These are phyloP conservation scores for Hippophae tibetana DNA, from an alignment of 306 rosid genomes.

Conservation along the genomic window DNA sequence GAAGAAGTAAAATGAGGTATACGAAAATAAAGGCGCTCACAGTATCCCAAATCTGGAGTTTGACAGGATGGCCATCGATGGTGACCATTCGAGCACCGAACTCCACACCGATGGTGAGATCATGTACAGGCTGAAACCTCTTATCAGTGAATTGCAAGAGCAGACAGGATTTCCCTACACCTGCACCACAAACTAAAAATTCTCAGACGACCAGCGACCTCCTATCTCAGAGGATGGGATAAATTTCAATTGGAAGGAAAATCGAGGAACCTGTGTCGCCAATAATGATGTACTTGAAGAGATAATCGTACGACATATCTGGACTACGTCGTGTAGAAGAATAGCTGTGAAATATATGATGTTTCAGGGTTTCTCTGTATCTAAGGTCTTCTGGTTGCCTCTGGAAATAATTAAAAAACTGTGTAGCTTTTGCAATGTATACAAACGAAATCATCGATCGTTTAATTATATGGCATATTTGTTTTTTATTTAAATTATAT, in stretches of 20 bases:
- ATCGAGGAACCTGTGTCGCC: conserved; percentile 75
- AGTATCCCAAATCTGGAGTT: conserved; percentile 99
- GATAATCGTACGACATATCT: conserved; percentile 86
- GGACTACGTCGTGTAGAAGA: conserved; percentile 19
- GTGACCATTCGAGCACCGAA: conserved; percentile 97
- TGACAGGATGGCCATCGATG: conserved; percentile 65
- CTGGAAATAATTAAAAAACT: neutral
- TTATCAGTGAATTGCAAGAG: conserved; percentile 92
- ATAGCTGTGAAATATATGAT: neutral
- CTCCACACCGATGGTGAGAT: conserved; percentile 94
- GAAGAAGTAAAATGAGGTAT: neutral
- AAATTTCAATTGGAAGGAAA: neutral
- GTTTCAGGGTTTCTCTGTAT: no score
- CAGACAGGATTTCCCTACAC: conserved; percentile 93
- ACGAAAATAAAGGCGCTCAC: conserved; percentile 27
- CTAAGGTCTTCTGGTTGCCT: neutral
- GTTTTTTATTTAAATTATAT: no score
- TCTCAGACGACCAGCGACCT: conserved; percentile 4
- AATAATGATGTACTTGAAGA: conserved; percentile 96
- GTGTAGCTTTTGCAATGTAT: no score
- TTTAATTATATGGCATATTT: no score
- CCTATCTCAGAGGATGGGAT: neutral
- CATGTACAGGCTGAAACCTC: conserved; percentile 96
- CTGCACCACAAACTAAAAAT: conserved; percentile 30
- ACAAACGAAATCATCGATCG: no score